These are phyloP conservation scores for Penicillium lagena DNA, from an alignment of 495 filamentous ascomycete genomes.

Conservation along the genomic window DNA sequence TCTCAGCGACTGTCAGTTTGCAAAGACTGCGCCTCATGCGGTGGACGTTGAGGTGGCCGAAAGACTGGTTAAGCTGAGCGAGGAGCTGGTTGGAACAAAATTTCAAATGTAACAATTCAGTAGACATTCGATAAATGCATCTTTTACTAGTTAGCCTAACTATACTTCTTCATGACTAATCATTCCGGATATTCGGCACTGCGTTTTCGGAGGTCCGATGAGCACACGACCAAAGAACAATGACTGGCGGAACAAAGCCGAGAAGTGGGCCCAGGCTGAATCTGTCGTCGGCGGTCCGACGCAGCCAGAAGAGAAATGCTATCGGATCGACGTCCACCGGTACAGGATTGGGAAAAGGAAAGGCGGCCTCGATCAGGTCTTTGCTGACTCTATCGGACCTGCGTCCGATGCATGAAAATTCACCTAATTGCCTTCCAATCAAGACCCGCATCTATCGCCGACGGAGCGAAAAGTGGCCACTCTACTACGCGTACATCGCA, in stretches of 20 bases:
- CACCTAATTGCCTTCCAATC: slow-evolving; percentile 8
- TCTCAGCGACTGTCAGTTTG: slow-evolving; percentile 24
- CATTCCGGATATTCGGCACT: not conserved
- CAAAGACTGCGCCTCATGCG: slow-evolving; percentile 15
- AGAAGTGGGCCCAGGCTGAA: not conserved
- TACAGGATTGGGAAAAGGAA: slow-evolving; percentile 4
- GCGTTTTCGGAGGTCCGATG: slow-evolving; percentile 8
- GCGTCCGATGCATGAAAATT: slow-evolving; percentile 7
- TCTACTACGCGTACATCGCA: too few species aligned
- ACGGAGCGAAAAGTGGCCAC: slow-evolving; percentile 4
- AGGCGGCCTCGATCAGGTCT: not conserved
- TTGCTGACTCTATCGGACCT: slow-evolving; percentile 12
- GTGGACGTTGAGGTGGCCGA: slow-evolving; percentile 22
- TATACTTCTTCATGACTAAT: too few species aligned
- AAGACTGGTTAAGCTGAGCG: slow-evolving; percentile 43
- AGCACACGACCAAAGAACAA: not conserved
- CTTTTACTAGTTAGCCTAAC: too few species aligned
- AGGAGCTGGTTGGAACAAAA: slow-evolving; percentile 37
- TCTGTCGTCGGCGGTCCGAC: slow-evolving; percentile 9
- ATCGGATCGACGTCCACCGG: slow-evolving; percentile 9
- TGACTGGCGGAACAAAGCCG: too few species aligned
- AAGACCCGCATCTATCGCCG: slow-evolving; percentile 9
- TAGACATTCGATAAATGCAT: not conserved
- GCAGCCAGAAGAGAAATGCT: not conserved
- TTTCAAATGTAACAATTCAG: slow-evolving; percentile 14